A percentile compares a stretch with the other conserved stretches of the same genome.
Conservation (phyloP, 768 basidiomycete genomes). For the Myochromella boudieri region DNA sequence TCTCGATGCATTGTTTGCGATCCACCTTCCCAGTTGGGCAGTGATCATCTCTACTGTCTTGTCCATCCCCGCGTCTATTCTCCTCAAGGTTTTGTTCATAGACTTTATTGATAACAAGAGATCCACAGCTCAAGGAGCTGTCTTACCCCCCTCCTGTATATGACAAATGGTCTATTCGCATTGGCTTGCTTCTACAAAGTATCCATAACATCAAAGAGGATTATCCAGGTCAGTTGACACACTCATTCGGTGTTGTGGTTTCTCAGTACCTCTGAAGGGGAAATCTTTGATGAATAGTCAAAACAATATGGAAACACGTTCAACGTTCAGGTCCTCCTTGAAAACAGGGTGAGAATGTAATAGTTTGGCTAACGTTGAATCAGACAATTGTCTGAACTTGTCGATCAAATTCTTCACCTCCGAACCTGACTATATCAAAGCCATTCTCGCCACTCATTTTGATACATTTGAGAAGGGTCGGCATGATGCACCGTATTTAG, state of each 20-base stretch:
- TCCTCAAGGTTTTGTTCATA: constrained; percentile 17
- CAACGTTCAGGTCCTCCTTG: constrained; percentile 27
- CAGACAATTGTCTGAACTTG: neutral
- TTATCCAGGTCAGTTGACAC: constrained; percentile 31
- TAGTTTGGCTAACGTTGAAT: neutral
- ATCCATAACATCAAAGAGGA: constrained; percentile 27
- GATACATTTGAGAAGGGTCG: constrained; percentile 45
- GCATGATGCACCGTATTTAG: no score
- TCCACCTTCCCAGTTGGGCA: constrained; percentile 15
- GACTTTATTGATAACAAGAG: constrained; percentile 21
- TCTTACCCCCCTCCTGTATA: constrained; percentile 29
- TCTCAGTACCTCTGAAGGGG: constrained; percentile 21
- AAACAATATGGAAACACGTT: constrained; percentile 23
- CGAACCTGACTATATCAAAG: constrained; percentile 50
- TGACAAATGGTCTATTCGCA: constrained; percentile 23
- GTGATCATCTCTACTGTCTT: constrained; percentile 7
- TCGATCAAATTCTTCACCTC: constrained; percentile 34
- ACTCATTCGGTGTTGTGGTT: neutral
- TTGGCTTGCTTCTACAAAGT: constrained; percentile 20
- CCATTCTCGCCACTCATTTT: constrained; percentile 48
- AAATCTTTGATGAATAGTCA: constrained; percentile 23
- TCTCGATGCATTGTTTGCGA: neutral
- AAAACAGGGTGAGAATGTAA: constrained; percentile 28
- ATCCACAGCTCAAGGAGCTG: constrained; percentile 32
- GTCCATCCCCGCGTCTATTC: constrained; percentile 15